These are phyloP conservation scores for Kwoniella shivajii DNA, from an alignment of 1,284 basidiomycete genomes.

Conservation along the genomic window DNA sequence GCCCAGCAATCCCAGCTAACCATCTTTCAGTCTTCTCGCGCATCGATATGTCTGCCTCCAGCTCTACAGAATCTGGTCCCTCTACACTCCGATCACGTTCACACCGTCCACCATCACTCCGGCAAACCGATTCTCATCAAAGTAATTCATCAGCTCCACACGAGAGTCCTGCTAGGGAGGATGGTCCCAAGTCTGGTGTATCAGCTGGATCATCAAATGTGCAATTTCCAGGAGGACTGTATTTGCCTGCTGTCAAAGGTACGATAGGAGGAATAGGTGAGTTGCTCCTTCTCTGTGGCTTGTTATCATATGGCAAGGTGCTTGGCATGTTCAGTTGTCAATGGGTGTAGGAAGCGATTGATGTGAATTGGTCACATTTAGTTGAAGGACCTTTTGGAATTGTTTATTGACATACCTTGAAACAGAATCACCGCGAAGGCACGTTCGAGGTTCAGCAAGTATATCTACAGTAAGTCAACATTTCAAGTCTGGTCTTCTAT, in stretches of 20 bases:
- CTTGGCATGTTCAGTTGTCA: too few species aligned
- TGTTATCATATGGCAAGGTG: not conserved
- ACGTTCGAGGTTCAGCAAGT: constrained; percentile 11
- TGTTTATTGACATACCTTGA: too few species aligned
- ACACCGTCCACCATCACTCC: not conserved
- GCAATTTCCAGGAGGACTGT: constrained; percentile 21
- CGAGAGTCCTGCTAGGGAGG: not conserved
- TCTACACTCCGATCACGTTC: not conserved
- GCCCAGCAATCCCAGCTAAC: too few species aligned
- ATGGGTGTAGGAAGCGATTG: too few species aligned
- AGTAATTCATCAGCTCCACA: not conserved
- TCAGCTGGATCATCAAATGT: not conserved
- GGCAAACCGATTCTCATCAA: not conserved
- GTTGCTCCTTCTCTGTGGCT: not conserved
- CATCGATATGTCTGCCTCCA: not conserved
- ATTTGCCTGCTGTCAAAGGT: constrained; percentile 36
- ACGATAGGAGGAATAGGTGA: constrained; percentile 35
- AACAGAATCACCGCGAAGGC: constrained; percentile 15
- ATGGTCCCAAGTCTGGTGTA: not conserved
- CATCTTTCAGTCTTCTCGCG: not conserved
- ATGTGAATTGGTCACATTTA: too few species aligned
- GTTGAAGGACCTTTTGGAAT: not conserved
- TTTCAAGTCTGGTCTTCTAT: not conserved
- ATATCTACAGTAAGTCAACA: constrained; percentile 11
- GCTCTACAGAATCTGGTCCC: too few species aligned